Conservation (phyloP, 1,139 yeast genomes). For the Diutina ranongensis region DNA sequence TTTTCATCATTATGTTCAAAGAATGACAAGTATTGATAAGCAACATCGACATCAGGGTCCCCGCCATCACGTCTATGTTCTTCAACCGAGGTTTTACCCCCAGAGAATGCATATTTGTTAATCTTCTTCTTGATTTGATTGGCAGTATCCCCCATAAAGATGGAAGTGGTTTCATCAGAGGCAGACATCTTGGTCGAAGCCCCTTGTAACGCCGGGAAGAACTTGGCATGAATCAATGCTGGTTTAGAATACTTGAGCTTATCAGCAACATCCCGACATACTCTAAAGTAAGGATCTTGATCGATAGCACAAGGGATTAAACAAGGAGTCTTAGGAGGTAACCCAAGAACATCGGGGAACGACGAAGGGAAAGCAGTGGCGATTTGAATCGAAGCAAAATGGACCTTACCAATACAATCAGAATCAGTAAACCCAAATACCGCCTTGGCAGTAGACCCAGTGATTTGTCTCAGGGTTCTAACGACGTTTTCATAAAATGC, state of each 20-base stretch:
- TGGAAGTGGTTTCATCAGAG: constrained; percentile 67
- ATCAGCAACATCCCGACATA: constrained; percentile 94
- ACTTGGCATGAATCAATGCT: constrained; percentile 83
- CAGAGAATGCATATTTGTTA: constrained; percentile 93
- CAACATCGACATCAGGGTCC: constrained; percentile 90
- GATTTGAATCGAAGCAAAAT: constrained; percentile 93
- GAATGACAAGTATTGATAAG: constrained; percentile 85
- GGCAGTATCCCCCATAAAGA: constrained; percentile 91
- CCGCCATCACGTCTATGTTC: constrained; percentile 89
- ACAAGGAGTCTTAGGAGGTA: constrained; percentile 83
- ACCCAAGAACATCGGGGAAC: constrained; percentile 84
- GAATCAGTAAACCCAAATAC: constrained; percentile 97
- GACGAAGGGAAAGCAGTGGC: constrained; percentile 94
- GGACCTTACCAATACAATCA: constrained; percentile 89
- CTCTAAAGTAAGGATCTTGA: constrained; percentile 97
- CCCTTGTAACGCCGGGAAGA: constrained; percentile 98
- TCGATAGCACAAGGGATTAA: constrained; percentile 98
- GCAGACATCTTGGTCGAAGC: constrained; percentile 97
- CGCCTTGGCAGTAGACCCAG: constrained; percentile 90
- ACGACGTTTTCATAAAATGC: constrained; percentile 92
- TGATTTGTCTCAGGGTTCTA: constrained; percentile 87
- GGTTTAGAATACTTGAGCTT: constrained; percentile 88
- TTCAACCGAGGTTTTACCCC: constrained; percentile 81
- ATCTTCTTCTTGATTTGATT: constrained; percentile 89
- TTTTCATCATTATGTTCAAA: constrained; percentile 82